A percentile compares a stretch with the other conserved stretches of the same genome.
phyloP scores from a whole-genome alignment of 805 yeast species.

The Yarrowia porcina region DNA sequence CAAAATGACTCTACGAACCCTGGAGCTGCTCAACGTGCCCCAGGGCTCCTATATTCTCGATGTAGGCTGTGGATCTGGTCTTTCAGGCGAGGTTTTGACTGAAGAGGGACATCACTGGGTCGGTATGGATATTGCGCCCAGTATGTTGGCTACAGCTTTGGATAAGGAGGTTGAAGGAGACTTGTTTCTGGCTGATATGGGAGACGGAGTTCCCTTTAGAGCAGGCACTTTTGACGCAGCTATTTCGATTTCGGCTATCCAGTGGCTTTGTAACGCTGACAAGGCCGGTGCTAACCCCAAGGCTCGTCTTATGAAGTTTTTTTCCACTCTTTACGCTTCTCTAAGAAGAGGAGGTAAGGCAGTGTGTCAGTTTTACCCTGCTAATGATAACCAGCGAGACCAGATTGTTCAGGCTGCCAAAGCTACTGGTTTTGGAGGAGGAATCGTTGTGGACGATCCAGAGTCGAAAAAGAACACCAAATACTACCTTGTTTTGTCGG shows the following conservation, averaged over 20 bases:
- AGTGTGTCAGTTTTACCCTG: conserved; percentile 95
- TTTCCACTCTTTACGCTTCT: conserved; percentile 81
- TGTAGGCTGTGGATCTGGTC: conserved; percentile 96
- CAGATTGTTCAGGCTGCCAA: conserved; percentile 80
- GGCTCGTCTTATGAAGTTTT: conserved; percentile 72
- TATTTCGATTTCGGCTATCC: conserved; percentile 89
- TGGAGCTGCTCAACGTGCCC: conserved; percentile 78
- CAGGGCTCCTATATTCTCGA: conserved; percentile 70
- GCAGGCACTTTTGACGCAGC: conserved; percentile 98
- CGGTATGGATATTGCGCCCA: conserved; percentile 94
- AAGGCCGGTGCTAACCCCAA: conserved; percentile 77
- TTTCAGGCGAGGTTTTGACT: conserved; percentile 87
- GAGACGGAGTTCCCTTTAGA: conserved; percentile 89
- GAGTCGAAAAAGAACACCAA: conserved; percentile 89
- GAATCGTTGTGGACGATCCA: conserved; percentile 88
- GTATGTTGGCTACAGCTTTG: conserved; percentile 91
- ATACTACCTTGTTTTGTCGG: conserved; percentile 83
- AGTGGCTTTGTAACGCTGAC: conserved; percentile 98
- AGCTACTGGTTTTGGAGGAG: conserved; percentile 94
- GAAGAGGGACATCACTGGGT: conserved; percentile 95
- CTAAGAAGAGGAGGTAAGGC: conserved; percentile 94
- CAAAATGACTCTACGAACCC: conserved; percentile 90
- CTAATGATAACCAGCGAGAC: conserved; percentile 79
- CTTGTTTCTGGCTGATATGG: conserved; percentile 86
- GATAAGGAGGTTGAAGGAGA: conserved; percentile 95